phyloP scores from a whole-genome alignment of 768 basidiomycete species.

The Neoboletus brunneissimus region DNA sequence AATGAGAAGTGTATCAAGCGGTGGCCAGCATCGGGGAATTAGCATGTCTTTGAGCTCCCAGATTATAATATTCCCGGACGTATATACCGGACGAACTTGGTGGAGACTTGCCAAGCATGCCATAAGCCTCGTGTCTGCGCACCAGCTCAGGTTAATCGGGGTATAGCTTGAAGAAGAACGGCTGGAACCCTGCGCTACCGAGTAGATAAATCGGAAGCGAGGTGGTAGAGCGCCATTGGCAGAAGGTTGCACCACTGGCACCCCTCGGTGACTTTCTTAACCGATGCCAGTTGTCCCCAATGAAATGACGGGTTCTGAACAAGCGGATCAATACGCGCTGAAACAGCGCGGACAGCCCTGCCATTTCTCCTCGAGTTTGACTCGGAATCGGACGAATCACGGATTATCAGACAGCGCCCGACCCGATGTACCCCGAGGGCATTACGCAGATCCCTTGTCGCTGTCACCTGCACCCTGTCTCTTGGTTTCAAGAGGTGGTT shows the following conservation, averaged over 20 bases:
- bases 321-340: not conserved
- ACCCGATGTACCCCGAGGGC: constrained; percentile 8
- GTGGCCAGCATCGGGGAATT: not conserved
- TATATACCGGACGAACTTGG: not conserved
- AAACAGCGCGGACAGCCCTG: too few species aligned
- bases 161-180: not conserved
- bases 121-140: not conserved
- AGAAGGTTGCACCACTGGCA: too few species aligned
- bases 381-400: constrained; percentile 2
- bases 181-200: not conserved
- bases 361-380: not conserved
- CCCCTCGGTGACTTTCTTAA: not conserved
- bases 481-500: not conserved
- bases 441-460: not conserved
- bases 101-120: not conserved
- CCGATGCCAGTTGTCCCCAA: not conserved
- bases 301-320: not conserved
- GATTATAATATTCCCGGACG: not conserved
- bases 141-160: not conserved
- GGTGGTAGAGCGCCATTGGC: not conserved
- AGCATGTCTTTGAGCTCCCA: not conserved
- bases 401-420: constrained; percentile 5
- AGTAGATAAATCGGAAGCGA: not conserved
- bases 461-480: not conserved
- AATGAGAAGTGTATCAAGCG: not conserved